Evolutionary conservation across 495 filamentous ascomycete species (phyloP), one percentile per base, ranked within the genome.

Genomic region (Lichenothelia convexa): DNA sequence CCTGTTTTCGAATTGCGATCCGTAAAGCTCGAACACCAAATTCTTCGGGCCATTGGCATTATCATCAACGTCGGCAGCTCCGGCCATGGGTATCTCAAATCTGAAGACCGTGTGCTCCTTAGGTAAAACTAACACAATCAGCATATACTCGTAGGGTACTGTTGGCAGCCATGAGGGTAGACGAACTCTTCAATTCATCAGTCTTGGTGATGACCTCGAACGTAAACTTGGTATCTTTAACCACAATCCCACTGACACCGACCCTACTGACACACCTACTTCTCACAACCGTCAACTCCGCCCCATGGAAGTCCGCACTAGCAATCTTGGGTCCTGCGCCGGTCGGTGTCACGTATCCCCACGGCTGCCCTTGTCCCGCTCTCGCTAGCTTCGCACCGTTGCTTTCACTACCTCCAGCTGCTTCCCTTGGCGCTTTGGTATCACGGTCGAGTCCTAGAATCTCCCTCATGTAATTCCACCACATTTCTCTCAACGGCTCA

Each of bases 91-190:
- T 11, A 95, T 62, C 35, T 65, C 64, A 47, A 95, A 72, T 13
- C 78, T 69, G 52, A 97, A 94, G 8, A 91, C 58, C 0, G 83
- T 82, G 27, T 84, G 73, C 49, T 87, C 85, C 52, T 97, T 97
- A 2, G 89, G 86, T 39, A 94, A 63, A 15, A 68, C 67, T 75
- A 42, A 4, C 34, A 32, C 9, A 30, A 6, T 31, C 17, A n/a
- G n/a, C n/a, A n/a, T n/a, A n/a, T n/a, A n/a, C n/a, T n/a, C n/a
- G n/a, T n/a, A n/a, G n/a, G n/a, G n/a, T n/a, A n/a, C 29, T 16
- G 3, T 64, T 64, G 26, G 16, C 3, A 2, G 6, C 21, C 36
- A 18, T 38, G 39, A n/a, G n/a, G n/a, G n/a, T n/a, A n/a, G 26
- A 20, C 36, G 18, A 36, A 72, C 79, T 60, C 53, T 75, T 71